Conservation (phyloP, 345 rosid genomes). For the Microthlaspi erraticum region DNA sequence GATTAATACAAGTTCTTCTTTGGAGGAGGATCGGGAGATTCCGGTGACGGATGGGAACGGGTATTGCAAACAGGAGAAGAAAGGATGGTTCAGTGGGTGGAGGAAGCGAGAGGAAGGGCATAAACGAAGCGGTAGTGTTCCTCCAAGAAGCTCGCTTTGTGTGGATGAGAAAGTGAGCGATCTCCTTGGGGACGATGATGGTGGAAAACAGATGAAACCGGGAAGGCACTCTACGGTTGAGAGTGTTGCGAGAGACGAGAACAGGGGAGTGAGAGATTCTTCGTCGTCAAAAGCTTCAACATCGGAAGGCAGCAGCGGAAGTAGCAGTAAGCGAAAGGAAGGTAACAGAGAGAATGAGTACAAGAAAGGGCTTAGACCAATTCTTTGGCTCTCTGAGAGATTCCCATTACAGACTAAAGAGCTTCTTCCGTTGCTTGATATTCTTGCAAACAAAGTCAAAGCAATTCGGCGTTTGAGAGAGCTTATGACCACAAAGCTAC, state of each 20-base stretch:
- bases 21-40: constrained; percentile 85
- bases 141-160: constrained; percentile 87
- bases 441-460: constrained; percentile 98
- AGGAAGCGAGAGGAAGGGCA: constrained; percentile 81
- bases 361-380: constrained; percentile 94
- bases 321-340: constrained; percentile 63
- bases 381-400: constrained; percentile 92
- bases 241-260: constrained; percentile 65
- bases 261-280: constrained; percentile 53
- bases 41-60: constrained; percentile 60
- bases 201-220: constrained; percentile 62
- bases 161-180: constrained; percentile 91
- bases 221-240: constrained; percentile 87
- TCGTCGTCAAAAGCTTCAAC: constrained; percentile 45
- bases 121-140: constrained; percentile 55
- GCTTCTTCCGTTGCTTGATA: constrained; percentile 95
- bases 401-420: constrained; percentile 95
- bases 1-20: constrained; percentile 16
- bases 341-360: constrained; percentile 81
- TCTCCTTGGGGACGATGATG: constrained; percentile 65
- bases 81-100: constrained; percentile 99
- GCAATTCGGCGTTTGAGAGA: constrained; percentile 97
- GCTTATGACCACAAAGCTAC: constrained; percentile 93
- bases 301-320: constrained; percentile 54
- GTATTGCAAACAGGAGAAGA: constrained; percentile 83